Evolutionary conservation across 2,329 filamentous ascomycete genomes (phyloP), one percentile per base, ranked within the genome.

Genomic region (Hymenoscyphus scutula): DNA sequence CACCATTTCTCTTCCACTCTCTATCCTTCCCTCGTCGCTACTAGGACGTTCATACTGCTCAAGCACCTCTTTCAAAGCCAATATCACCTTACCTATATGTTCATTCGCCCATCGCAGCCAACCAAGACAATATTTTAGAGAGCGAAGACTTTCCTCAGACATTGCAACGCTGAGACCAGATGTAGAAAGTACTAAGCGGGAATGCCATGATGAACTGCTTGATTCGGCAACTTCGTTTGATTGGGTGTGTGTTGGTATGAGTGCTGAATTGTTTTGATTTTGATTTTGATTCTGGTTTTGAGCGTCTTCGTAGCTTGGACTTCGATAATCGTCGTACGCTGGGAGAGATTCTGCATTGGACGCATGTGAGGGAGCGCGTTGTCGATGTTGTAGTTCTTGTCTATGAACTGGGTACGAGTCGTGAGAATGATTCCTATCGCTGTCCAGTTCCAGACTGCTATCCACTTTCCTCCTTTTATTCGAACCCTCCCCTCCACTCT

Each of bases 141-240:
- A 95, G 58, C 88, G 85, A 8, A 97, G 79, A 25, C 91, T 96
- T 71, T 95, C 89, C 19, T 96, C 89, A 71, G 90, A 96, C 83
- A 99, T 92, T 0, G 95, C 92, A 17, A 96, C 89, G 66, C 92
- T 92, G 0, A 98, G 82, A 0, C 92, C 94, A 0, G 92, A 96
- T 0, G 94, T 97, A 5, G 91, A 93, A 74, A 96, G 90, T 68
- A 97, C 90, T 19, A 97, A 80, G 15, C 92, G 87, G 11, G 90
- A 91, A 65, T 90, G 91, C 92, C 92, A 96, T n/a, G 58, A 96
- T 13, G 58, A 74, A 5, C 75, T 71, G 3, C 73, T 69, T 23
- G 71, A 69, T 11, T 65, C 67, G 27, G 61, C 62, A 2, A 69
- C 25, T 45, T 73, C 68, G 4, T 74, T 72, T 15, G 70, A 66